Conservation (phyloP, 2,329 filamentous ascomycete species). For the Stachybotrys echinatus region DNA sequence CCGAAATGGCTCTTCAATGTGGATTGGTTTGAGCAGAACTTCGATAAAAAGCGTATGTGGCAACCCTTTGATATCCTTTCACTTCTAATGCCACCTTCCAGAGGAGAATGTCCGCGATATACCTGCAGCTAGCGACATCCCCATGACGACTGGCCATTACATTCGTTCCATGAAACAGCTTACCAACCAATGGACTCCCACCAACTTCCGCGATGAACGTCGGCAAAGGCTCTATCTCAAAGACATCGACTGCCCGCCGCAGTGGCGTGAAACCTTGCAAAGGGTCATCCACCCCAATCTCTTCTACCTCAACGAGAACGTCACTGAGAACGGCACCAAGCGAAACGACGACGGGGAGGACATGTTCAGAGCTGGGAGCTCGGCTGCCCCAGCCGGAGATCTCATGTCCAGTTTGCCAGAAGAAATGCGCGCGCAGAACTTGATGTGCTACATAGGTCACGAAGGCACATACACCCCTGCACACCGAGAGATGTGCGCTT, state of each 20-base stretch:
- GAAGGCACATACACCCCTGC: slow-evolving; percentile 95
- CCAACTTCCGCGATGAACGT: slow-evolving; percentile 71
- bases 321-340: slow-evolving; percentile 34
- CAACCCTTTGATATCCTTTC: not conserved
- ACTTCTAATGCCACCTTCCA: slow-evolving; percentile 28
- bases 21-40: slow-evolving; percentile 73
- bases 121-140: slow-evolving; percentile 64
- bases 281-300: slow-evolving; percentile 74
- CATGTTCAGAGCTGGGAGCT: slow-evolving; percentile 43
- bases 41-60: slow-evolving; percentile 69
- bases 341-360: slow-evolving; percentile 26
- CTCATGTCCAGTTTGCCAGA: slow-evolving; percentile 87
- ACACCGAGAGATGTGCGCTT: slow-evolving; percentile 97
- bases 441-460: slow-evolving; percentile 98
- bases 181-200: slow-evolving; percentile 72
- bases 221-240: slow-evolving; percentile 91
- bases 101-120: slow-evolving; percentile 85
- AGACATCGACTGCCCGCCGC: slow-evolving; percentile 87
- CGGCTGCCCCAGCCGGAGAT: slow-evolving; percentile 72
- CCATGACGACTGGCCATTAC: slow-evolving; percentile 86
- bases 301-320: slow-evolving; percentile 85
- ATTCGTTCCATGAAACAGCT: slow-evolving; percentile 80
- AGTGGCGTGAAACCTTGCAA: slow-evolving; percentile 78
- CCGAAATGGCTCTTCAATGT: slow-evolving; percentile 74
- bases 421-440: slow-evolving; percentile 87